Base-by-base conservation (phyloP, 345 rosid species). In the Lepidium sativum region DNA sequence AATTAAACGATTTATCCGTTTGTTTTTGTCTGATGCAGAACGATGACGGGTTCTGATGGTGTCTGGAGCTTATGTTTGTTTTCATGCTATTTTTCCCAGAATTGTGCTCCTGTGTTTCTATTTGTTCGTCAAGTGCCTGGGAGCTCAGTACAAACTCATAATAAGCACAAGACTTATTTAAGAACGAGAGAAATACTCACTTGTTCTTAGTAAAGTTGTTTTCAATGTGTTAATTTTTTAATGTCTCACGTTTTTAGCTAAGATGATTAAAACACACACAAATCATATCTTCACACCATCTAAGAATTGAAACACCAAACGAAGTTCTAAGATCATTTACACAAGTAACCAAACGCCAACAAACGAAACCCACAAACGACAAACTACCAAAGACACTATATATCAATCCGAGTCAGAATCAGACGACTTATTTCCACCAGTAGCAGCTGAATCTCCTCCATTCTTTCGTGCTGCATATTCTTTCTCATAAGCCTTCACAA, bases 381-480 rank as follows among this genome's bases (percentile, higher is more conserved):
- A 35, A 25, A 54, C 56, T 37, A 38, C 42, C 29, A n/a, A 38
- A 14, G 9, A 34, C 34, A 65, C 1, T 17, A 12, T 6, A 9
- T 15, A 29, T 66, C 70, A 86, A 35, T 88, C 90, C 0, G 80
- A 65, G 18, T 83, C 84, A 0, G 91, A 87, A 73, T 64, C 74
- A 18, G 94, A 81, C 0, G 43, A 74, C 0, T 73, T 52, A 11
- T n/a, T 31, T 1, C n/a, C 78, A 31, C 41, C 40, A 58, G 54
- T 41, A 6, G 23, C 0, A 17, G 15, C 10, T 0, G 44, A 39
- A 60, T 76, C 77, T 33, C 14, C 76, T 37, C 25, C 78, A 67
- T 72, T 76, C 73, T 83, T 74, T 2, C 2, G 4, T 20, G 34
- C 66, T 0, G 80, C 78, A 40, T 68, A 64, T 6, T 68, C 78